phyloP scores from a whole-genome alignment of 495 filamentous ascomycete species.

The Xylona heveae region DNA sequence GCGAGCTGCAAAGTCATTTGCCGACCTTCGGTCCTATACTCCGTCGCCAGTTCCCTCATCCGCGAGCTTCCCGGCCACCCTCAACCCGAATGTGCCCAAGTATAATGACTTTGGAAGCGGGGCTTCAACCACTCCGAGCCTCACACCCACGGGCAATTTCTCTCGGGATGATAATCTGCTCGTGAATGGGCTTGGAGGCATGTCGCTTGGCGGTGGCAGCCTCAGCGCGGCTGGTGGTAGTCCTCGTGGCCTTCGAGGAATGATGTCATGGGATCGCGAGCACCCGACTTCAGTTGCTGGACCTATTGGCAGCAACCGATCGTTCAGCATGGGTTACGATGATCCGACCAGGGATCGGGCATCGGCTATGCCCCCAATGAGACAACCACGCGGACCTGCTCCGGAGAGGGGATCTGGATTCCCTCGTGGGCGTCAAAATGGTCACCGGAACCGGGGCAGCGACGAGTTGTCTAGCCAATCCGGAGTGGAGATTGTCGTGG shows the following conservation, averaged over 20 bases:
- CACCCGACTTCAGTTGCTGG: conserved; percentile 33
- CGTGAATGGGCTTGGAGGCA: conserved; percentile 41
- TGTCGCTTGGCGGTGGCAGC: conserved; percentile 34
- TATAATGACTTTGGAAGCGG: conserved; percentile 35
- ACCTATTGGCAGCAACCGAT: conserved; percentile 73
- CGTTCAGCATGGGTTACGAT: conserved; percentile 45
- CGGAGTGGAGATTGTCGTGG: conserved; percentile 25
- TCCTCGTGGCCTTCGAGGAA: conserved; percentile 34
- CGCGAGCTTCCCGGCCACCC: conserved; percentile 59
- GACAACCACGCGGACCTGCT: conserved; percentile 64
- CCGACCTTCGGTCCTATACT: conserved; percentile 83
- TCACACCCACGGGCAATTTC: conserved; percentile 56
- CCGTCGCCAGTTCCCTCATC: conserved; percentile 83
- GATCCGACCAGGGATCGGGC: conserved; percentile 36
- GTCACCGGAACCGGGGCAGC: conserved; percentile 61
- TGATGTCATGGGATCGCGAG: conserved; percentile 43
- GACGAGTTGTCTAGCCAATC: conserved; percentile 46
- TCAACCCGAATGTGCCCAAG: conserved; percentile 41
- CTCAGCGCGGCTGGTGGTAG: conserved; percentile 35
- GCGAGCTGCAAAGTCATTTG: conserved; percentile 91
- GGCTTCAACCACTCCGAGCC: conserved; percentile 47
- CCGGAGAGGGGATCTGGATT: conserved; percentile 64
- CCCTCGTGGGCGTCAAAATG: conserved; percentile 46
- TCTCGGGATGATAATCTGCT: conserved; percentile 43
- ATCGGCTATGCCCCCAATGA: conserved; percentile 33